Evolutionary conservation across 441 rosid genomes (phyloP).

Genomic region (Macaranga tanarius): DNA sequence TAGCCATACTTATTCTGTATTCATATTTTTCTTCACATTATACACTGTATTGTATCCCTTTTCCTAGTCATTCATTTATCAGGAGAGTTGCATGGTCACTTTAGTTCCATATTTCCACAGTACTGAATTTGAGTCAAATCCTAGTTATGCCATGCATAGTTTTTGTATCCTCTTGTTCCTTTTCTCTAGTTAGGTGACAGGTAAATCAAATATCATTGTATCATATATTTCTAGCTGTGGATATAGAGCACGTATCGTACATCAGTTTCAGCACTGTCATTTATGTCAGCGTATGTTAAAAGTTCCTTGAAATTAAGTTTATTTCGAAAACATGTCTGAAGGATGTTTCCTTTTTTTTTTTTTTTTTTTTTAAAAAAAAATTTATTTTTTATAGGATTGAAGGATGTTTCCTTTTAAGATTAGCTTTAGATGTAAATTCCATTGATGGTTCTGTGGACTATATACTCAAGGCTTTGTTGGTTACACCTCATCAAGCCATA

Average conservation of each 20-base stretch:
- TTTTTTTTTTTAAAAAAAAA: no score
- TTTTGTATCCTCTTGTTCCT: neutral
- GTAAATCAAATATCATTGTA: neutral
- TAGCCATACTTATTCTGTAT: conserved; percentile 20
- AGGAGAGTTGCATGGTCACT: neutral
- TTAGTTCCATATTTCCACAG: neutral
- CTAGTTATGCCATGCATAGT: neutral
- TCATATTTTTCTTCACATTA: conserved; percentile 33
- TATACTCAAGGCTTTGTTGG: no score
- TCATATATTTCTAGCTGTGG: neutral
- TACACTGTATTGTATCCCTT: conserved; percentile 34
- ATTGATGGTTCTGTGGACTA: no score
- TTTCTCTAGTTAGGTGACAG: neutral
- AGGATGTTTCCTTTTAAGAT: no score
- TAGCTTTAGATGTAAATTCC: no score
- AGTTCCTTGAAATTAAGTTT: neutral
- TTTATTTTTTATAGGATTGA: no score
- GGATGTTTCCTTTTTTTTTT: no score
- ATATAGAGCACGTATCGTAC: neutral
- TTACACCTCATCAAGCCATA: no score
- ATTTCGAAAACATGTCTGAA: no score
- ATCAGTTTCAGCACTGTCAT: neutral
- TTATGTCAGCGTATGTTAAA: neutral
- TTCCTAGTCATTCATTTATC: conserved; percentile 18
- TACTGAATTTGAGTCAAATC: neutral